Conservation (phyloP, 148 eudicot genomes). For the Fallopia convolvulus region DNA sequence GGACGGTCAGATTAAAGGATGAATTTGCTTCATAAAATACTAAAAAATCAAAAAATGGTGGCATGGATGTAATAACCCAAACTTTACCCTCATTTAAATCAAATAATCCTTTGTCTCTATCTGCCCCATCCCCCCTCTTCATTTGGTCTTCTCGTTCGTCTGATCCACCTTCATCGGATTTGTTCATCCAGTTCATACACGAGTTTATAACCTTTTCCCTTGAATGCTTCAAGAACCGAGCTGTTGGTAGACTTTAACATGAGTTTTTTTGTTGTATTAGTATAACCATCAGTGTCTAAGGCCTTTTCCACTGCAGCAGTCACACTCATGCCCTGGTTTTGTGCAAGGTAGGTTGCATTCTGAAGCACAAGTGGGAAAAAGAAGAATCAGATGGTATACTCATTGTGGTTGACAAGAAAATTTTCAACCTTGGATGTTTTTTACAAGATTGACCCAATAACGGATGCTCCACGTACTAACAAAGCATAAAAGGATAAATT, state of each 20-base stretch:
- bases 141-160: no score
- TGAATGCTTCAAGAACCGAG: slow-evolving; percentile 53
- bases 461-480: not conserved
- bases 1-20: no score
- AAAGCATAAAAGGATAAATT: not conserved
- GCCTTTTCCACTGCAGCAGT: slow-evolving; percentile 54
- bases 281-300: slow-evolving; percentile 37
- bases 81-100: no score
- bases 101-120: no score
- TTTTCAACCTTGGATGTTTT: not conserved
- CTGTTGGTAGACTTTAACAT: slow-evolving; percentile 66
- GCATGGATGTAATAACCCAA: no score
- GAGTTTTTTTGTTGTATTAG: slow-evolving; percentile 36
- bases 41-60: no score
- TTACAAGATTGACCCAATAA: not conserved
- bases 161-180: no score
- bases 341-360: slow-evolving; percentile 84
- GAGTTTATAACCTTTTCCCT: slow-evolving; percentile 52
- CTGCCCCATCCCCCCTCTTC: no score
- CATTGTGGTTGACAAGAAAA: not conserved
- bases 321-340: slow-evolving; percentile 43
- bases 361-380: slow-evolving; percentile 17
- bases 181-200: slow-evolving; percentile 42
- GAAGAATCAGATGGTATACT: not conserved
- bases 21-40: no score